phyloP scores from a whole-genome alignment of 129 eudicot species.

The Tagetes erecta region DNA sequence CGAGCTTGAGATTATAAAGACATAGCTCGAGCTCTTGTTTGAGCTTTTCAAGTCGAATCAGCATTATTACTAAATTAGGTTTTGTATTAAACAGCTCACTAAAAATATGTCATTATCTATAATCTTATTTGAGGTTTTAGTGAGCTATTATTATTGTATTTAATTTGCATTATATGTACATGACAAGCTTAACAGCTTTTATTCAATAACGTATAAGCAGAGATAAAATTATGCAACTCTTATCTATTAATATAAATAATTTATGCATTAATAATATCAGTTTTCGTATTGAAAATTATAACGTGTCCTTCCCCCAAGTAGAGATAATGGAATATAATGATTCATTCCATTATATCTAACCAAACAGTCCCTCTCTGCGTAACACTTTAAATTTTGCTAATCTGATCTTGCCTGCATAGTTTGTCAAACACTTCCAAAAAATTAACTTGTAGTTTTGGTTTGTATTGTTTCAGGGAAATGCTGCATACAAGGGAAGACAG shows the following conservation, averaged over 20 bases:
- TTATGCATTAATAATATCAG: not conserved
- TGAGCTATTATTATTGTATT: not conserved
- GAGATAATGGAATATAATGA: not conserved
- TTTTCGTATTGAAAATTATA: not conserved
- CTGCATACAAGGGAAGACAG: conserved; percentile 74
- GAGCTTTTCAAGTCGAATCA: not conserved
- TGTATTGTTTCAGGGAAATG: conserved; percentile 64
- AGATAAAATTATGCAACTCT: not conserved
- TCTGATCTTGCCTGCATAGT: not conserved
- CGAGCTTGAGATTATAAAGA: not conserved
- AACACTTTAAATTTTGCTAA: not conserved
- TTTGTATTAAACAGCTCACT: not conserved
- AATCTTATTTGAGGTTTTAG: not conserved
- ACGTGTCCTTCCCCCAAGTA: not conserved
- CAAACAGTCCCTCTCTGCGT: not conserved
- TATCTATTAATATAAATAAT: not conserved
- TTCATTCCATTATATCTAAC: not conserved
- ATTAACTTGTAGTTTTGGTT: not conserved
- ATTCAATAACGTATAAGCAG: not conserved
- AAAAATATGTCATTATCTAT: not conserved
- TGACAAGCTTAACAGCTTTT: not conserved
- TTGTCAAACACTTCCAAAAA: not conserved
- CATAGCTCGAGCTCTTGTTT: not conserved
- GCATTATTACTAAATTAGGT: not conserved
- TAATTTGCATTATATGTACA: not conserved